Percentiles rank a stretch among this genome's conserved stretches.
Conservation (phyloP, 75 land plant species). For the Pinus tabuliformis region DNA sequence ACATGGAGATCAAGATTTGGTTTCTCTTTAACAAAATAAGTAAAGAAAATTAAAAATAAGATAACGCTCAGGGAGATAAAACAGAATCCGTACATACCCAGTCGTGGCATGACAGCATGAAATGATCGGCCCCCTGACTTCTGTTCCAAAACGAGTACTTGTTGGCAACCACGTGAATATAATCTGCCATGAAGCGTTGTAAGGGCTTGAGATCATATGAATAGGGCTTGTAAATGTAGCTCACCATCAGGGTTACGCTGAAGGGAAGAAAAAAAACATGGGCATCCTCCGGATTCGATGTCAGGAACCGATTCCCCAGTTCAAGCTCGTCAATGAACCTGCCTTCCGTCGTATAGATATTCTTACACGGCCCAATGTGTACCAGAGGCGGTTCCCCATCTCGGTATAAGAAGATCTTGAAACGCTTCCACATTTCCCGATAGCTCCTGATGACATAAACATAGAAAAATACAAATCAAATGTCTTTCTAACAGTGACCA, state of each 20-base stretch:
- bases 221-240: slow-evolving; percentile 43
- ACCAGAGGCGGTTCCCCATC: slow-evolving; percentile 86
- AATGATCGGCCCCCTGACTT: slow-evolving; percentile 78
- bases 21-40: too few relatives aligned
- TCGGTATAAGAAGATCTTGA: slow-evolving; percentile 76
- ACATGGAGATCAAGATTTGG: too few relatives aligned
- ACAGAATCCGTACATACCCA: slow-evolving; percentile 50
- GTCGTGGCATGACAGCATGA: slow-evolving; percentile 96
- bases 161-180: slow-evolving; percentile 45
- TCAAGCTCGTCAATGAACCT: slow-evolving; percentile 52
- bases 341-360: slow-evolving; percentile 83
- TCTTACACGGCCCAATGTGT: slow-evolving; percentile 85
- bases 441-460: slow-evolving; percentile 64
- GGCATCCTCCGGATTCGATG: slow-evolving; percentile 33
- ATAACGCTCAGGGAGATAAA: too few relatives aligned
- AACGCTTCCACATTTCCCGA: slow-evolving; percentile 80
- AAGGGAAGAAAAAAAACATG: slow-evolving; percentile 58
- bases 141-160: slow-evolving; percentile 83
- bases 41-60: too few relatives aligned
- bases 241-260: slow-evolving; percentile 71
- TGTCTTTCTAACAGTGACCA: background rate
- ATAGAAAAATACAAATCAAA: background rate
- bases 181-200: slow-evolving; percentile 36
- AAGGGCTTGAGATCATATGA: slow-evolving; percentile 36
- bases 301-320: slow-evolving; percentile 30